A percentile compares a stretch with the other conserved stretches of the same genome.
Conservation (phyloP, 306 rosid species). For the Vigna radiata region DNA sequence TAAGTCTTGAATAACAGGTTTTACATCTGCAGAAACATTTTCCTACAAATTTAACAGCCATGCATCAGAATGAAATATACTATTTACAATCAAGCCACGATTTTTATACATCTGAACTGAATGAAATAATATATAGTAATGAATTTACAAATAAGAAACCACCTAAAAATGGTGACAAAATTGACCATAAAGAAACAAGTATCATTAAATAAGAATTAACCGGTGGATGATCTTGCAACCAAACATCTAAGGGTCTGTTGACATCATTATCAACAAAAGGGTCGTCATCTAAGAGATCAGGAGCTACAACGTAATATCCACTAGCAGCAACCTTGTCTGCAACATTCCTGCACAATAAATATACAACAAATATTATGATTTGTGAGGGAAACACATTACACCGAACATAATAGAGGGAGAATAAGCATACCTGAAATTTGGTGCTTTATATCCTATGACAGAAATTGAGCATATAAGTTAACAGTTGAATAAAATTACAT, state of each 20-base stretch:
- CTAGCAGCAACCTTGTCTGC: slow-evolving; percentile 78
- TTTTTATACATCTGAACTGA: background rate
- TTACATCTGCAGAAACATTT: slow-evolving; percentile 58
- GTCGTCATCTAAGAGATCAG: slow-evolving; percentile 70
- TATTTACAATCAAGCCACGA: slow-evolving; percentile 2
- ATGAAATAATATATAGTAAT: no score
- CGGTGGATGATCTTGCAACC: slow-evolving; percentile 62
- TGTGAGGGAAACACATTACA: background rate
- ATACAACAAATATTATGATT: slow-evolving; percentile 1
- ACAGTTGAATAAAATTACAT: no score
- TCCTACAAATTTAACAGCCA: slow-evolving; percentile 49
- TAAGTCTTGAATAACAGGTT: slow-evolving; percentile 60
- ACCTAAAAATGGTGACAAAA: no score
- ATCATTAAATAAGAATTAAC: slow-evolving; percentile 47
- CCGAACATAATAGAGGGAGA: background rate
- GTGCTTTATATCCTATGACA: slow-evolving; percentile 71
- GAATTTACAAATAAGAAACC: no score
- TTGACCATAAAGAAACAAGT: background rate
- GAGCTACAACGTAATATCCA: slow-evolving; percentile 66
- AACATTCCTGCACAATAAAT: slow-evolving; percentile 60
- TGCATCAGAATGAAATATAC: background rate
- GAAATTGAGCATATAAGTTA: background rate
- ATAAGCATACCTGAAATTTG: slow-evolving; percentile 60
- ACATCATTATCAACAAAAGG: slow-evolving; percentile 50
- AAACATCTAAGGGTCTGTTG: slow-evolving; percentile 55